Base-by-base conservation (phyloP, 1,284 basidiomycete genomes). In the Cronartium quercuum region DNA sequence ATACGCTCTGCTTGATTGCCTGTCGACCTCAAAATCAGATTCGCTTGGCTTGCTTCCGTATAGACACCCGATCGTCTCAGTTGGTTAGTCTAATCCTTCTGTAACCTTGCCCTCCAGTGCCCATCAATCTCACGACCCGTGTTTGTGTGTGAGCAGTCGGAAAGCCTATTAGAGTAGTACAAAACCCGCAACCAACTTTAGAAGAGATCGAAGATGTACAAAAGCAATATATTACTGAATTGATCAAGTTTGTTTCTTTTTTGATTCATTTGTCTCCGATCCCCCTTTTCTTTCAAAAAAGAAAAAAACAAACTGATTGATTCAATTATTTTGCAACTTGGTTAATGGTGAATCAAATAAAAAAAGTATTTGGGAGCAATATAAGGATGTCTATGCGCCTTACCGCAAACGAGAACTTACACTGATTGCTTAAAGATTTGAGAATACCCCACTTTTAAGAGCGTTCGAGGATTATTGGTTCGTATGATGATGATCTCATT, bases 41-140 rank as follows among this genome's bases (percentile, higher is more conserved):
- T 81, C 66, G 35, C 73, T 75, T 9, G 93, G 93, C 1, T 81
- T 95, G 70, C 88, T 96, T 88, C 95, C 95, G 0, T 98, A 96
- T 82, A 87, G 95, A 67, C 88, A 93, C 81, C 90, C 90, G 42
- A 98, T 99, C 76, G 91, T 97, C 35, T 90, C 91, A 77, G 96
- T 98, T 78, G 89, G 73, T 75, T 15, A 13, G 73, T 63, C n/a
- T 4, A 38, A 2, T 65, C 15, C 10, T 41, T 40, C 79, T 80
- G 77, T 70, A 79, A n/a, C 2, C 21, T 75, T n/a, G 29, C 66
- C 24, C 18, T 12, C 55, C 24, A 34, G 10, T 34, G 3, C 18
- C 29, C 24, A 18, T 29, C 60, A 29, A 41, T 38, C 55, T 64
- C 6, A 6, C 35, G 47, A 24, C 41, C 63, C 44, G 3, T 68